These are phyloP conservation scores for Xylariaceae sp. DNA, from an alignment of 2,329 filamentous ascomycete species.

Conservation along the genomic window DNA sequence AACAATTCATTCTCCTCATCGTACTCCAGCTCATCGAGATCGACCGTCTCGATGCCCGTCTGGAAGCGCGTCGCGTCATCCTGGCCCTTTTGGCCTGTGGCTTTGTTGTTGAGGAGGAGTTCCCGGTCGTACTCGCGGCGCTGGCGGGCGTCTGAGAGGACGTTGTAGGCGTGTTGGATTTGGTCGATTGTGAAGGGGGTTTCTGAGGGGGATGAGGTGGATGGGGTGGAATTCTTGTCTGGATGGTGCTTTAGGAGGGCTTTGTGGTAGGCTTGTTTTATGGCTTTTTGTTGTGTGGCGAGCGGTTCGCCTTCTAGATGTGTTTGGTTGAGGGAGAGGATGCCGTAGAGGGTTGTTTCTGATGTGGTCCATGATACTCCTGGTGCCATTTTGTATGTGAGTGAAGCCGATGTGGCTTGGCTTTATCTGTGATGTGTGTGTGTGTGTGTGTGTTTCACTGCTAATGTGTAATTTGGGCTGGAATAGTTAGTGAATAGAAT, in stretches of 20 bases:
- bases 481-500: background rate
- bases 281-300: conserved; percentile 37
- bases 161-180: conserved; percentile 54
- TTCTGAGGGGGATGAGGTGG: conserved; percentile 2
- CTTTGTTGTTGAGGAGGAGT: conserved; percentile 32
- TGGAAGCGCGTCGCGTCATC: conserved; percentile 23
- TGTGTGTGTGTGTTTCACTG: no score
- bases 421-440: no score
- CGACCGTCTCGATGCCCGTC: conserved; percentile 58
- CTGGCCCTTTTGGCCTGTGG: background rate
- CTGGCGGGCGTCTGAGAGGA: conserved; percentile 46
- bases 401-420: background rate
- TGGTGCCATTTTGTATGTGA: conserved; percentile 23
- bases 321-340: conserved; percentile 51
- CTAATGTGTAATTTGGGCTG: background rate
- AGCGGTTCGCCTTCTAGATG: conserved; percentile 42
- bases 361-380: conserved; percentile 27
- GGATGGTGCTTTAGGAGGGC: conserved; percentile 63
- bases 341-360: conserved; percentile 52
- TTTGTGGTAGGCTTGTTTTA: conserved; percentile 60
- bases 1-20: conserved; percentile 47
- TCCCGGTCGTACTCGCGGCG: conserved; percentile 51
- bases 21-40: conserved; percentile 58
- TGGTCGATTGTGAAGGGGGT: conserved; percentile 55
- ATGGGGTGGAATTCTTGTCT: conserved; percentile 42